Percentiles rank a stretch among this genome's conserved stretches.
Conservation (phyloP, 345 rosid species). For the Eutrema heterophyllum region DNA sequence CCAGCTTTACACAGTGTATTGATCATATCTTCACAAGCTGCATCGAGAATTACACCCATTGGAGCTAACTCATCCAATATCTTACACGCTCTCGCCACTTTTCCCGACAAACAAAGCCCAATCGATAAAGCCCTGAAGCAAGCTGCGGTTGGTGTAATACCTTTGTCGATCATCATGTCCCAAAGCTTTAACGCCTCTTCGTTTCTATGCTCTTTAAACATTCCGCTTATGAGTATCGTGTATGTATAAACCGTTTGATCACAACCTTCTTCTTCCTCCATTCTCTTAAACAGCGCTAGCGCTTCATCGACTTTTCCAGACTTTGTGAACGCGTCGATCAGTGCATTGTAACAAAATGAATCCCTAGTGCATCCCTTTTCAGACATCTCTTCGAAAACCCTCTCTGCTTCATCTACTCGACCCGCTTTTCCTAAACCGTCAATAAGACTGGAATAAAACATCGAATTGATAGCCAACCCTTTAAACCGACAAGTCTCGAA, state of each 20-base stretch:
- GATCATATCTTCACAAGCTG: conserved; percentile 83
- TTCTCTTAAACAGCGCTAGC: conserved; percentile 50
- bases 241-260: conserved; percentile 71
- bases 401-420: conserved; percentile 67
- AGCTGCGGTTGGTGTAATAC: conserved; percentile 78
- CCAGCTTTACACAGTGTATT: conserved; percentile 66
- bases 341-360: conserved; percentile 78
- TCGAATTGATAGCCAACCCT: conserved; percentile 57
- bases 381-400: conserved; percentile 70
- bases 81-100: conserved; percentile 88
- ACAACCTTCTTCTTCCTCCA: conserved; percentile 72
- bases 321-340: conserved; percentile 67
- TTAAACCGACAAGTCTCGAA: conserved; percentile 42
- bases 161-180: conserved; percentile 84
- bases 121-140: conserved; percentile 64
- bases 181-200: conserved; percentile 81
- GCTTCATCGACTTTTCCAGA: conserved; percentile 64
- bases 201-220: conserved; percentile 61
- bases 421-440: conserved; percentile 92
- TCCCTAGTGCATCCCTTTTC: conserved; percentile 59
- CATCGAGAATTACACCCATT: conserved; percentile 70
- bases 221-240: conserved; percentile 59
- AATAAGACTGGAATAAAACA: conserved; percentile 71
- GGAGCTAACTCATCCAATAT: conserved; percentile 85
- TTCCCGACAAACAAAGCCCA: conserved; percentile 83